Conservation (phyloP, 805 yeast genomes). For the Lachancea cidri region DNA sequence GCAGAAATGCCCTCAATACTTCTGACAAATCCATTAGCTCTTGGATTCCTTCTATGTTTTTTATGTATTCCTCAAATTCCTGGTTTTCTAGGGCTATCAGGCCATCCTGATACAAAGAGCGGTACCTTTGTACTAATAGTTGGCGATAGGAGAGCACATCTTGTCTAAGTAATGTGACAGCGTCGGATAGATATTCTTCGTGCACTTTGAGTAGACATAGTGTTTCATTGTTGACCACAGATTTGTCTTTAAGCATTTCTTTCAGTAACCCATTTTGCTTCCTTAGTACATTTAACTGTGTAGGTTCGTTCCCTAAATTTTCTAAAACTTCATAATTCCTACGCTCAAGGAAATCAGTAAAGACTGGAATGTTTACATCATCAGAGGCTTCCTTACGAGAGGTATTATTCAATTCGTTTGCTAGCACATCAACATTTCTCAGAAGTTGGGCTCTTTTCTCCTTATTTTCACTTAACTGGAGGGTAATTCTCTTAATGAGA, state of each 20-base stretch:
- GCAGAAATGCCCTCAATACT: conserved; percentile 15
- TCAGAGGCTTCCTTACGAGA: conserved; percentile 1
- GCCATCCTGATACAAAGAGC: conserved; percentile 12
- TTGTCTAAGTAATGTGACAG: conserved; percentile 15
- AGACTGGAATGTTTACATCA: conserved; percentile 15
- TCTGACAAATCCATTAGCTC: conserved; percentile 18
- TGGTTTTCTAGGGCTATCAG: conserved; percentile 16
- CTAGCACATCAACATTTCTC: conserved; percentile 18
- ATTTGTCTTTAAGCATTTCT: conserved; percentile 11
- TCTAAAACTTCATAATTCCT: conserved; percentile 4
- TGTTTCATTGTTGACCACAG: conserved; percentile 11
- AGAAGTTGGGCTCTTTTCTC: conserved; percentile 17
- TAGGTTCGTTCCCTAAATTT: background rate
- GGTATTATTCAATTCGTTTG: conserved; percentile 14
- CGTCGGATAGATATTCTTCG: conserved; percentile 16
- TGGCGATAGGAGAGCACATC: conserved; percentile 17
- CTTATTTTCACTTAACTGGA: conserved; percentile 18
- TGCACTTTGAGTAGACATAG: conserved; percentile 16
- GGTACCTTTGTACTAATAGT: conserved; percentile 9
- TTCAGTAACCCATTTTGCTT: conserved; percentile 15
- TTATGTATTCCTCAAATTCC: conserved; percentile 19
- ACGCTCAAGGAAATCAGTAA: conserved; percentile 15
- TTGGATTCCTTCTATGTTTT: conserved; percentile 17
- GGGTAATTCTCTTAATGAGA: conserved; percentile 17
- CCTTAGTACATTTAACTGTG: conserved; percentile 1